Evolutionary conservation across 768 basidiomycete species (phyloP).

Genomic region (Leccinellum rugosiceps): DNA sequence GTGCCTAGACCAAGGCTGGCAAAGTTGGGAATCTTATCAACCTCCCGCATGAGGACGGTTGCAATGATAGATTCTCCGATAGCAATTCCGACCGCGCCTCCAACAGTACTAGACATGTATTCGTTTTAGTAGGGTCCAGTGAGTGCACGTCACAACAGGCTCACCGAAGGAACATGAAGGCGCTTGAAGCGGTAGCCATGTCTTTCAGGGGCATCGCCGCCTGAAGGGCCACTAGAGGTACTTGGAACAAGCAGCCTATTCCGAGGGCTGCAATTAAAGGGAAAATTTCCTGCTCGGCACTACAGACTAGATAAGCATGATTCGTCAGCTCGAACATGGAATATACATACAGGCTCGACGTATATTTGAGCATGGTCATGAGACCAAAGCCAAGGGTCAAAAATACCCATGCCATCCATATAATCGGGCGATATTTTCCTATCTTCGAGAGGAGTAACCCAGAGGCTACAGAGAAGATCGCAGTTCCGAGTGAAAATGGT

Average conservation of each 20-base stretch:
- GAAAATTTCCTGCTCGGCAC: slow-evolving; percentile 62
- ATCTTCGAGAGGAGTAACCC: slow-evolving; percentile 58
- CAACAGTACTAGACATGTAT: slow-evolving; percentile 48
- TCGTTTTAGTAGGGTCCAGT: neutral
- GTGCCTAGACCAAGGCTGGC: slow-evolving; percentile 32
- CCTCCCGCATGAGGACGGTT: slow-evolving; percentile 42
- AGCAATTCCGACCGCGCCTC: slow-evolving; percentile 75
- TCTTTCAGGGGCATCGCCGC: slow-evolving; percentile 86
- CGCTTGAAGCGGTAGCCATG: slow-evolving; percentile 78
- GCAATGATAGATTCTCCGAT: slow-evolving; percentile 70
- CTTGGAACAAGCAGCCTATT: slow-evolving; percentile 62
- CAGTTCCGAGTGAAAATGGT: slow-evolving; percentile 61
- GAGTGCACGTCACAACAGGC: neutral
- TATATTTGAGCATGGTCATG: slow-evolving; percentile 65
- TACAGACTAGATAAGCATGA: slow-evolving; percentile 23
- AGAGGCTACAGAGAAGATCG: slow-evolving; percentile 50
- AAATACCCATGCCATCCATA: slow-evolving; percentile 58
- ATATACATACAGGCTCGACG: slow-evolving; percentile 36
- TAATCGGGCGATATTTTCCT: slow-evolving; percentile 55
- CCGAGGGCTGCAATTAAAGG: slow-evolving; percentile 67
- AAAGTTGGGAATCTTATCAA: slow-evolving; percentile 34
- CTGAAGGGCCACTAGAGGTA: slow-evolving; percentile 70
- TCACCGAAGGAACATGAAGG: slow-evolving; percentile 68
- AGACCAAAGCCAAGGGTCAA: slow-evolving; percentile 68
- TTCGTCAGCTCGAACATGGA: neutral